Evolutionary conservation across 352 stramenopile species (phyloP), one percentile per base, ranked within the genome.

Genomic region (Pythium biforme): DNA sequence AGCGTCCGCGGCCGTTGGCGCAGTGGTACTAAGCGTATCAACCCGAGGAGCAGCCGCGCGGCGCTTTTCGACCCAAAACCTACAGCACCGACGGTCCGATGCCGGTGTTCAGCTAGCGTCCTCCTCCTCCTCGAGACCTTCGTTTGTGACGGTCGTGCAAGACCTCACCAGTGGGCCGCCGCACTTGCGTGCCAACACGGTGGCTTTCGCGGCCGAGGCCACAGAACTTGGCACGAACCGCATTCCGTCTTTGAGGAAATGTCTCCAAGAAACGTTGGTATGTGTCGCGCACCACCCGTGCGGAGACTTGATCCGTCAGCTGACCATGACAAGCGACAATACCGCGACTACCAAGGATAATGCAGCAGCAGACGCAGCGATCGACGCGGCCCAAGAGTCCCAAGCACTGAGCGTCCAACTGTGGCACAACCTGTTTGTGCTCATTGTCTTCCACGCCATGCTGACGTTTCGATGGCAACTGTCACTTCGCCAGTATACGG

Each of bases 391-490:
- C 48, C 52, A 57, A 49, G 52, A 59, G 2, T 6, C 33, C 12
- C 26, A 26, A 26, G 10, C 34, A 11, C 29, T 62, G 15, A 23
- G 48, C 0, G 12, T 26, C 29, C 20, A 50, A 40, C 31, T 73
- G 20, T 73, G 72, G 75, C 60, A 74, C 19, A 37, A 76, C 6
- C 26, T 89, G 10, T 79, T 57, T 19, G 55, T 66, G 1, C 61
- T 89, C 9, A 54, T 86, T 10, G 41, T 88, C 14, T 85, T 77
- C 33, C 80, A 89, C 19, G 22, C 72, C 1, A 41, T 60, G 3
- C n/a, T 85, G 14, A 20, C 43, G 8, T 72, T 74, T 22, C 73
- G 76, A 15, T 53, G 61, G 46, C 51, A 69, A 34, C 48, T 47
- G 51, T 45, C 55, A 2, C 59, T 33, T 11, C 57, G 27, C 34